Base-by-base conservation (phyloP, 306 rosid genomes). In the Rosa chinensis region DNA sequence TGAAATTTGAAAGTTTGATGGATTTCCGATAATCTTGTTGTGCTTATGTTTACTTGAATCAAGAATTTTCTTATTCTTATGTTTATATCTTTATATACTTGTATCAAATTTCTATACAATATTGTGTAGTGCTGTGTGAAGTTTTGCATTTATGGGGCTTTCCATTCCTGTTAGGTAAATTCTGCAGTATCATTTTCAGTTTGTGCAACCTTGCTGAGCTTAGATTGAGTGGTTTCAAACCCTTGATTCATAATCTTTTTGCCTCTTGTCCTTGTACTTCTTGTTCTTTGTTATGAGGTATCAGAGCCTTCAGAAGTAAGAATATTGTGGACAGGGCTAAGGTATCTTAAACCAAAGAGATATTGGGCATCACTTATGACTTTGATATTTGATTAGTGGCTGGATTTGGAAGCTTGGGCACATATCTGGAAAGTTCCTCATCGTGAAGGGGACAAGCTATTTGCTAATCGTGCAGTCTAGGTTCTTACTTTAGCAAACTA, bases 391-490 rank as follows among this genome's bases (percentile, higher is more conserved):
- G 11, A 35, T 66, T 0, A 42, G 25, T 45, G 23, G 25, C 21
- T 39, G 23, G 67, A 62, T 28, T 62, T 62, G 40, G 40, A 28
- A 62, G 8, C 40, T 25, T 62, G 39, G 64, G 17, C 67, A 25
- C 37, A 62, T 61, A 4, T 61, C 66, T 61, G 39, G 66, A 12
- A 61, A 25, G 66, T 61, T 25, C 16, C 14, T 25, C 35, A 28
- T 10, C 40, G 12, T 25, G 18, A 25, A 25, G 67, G 67, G 67
- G 40, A 5, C 40, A 25, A 5, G 37, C 42, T 66, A 50, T 48
- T 39, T 64, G 14, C 12, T 76, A 55, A 25, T 53, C 59, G 12
- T 78, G 58, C 42, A 23, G 74, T 67, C 67, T 67, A 1, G 66
- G 45, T 66, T 67, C 49, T 68, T 50, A 13, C 21, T 20, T 40